Evolutionary conservation across 2,329 filamentous ascomycete genomes (phyloP), one percentile per base, ranked within the genome.

Genomic region (Chaetoscypha palmicola): DNA sequence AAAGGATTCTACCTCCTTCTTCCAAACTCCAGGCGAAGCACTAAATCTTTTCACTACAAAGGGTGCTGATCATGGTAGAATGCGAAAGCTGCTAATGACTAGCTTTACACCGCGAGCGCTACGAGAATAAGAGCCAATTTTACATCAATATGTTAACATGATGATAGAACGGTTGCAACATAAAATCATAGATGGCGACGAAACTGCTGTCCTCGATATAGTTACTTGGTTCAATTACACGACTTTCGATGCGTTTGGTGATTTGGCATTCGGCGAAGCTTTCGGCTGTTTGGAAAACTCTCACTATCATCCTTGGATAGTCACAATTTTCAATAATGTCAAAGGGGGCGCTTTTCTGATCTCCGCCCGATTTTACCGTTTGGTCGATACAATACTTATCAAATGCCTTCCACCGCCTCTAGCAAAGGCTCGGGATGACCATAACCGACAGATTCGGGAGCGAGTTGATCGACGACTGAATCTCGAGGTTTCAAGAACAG

Each of bases 211-310:
- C 3, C 32, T 52, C 17, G 48, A 55, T 35, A 56, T 65, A 49
- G 55, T 50, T 7, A 49, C 57, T 35, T 66, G 63, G 63, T 60
- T 53, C 41, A 61, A 63, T 38, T 64, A 57, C 48, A 45, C 57
- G 1, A 58, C 64, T 3, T 66, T 67, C 49, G 65, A 66, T 49
- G 54, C 66, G 21, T 58, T 66, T 31, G 66, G 66, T n/a, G 67
- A 70, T 44, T 58, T 71, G 23, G 62, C 66, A 0, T 71, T 69
- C 47, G 67, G 65, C 2, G 63, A 67, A 38, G 60, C 64, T 1
- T 68, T 67, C 51, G 55, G 55, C 9, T 59, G 55, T 41, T 45
- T 66, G 11, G 43, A 60, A 28, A 47, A 49, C 37, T 58, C 58
- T 50, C 31, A 19, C 33, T 55, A 47, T 21, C 43, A 53, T 40